These are phyloP conservation scores for Phlyctochytrium bullatum DNA, from an alignment of 192 early-diverging fungal species.

Conservation along the genomic window DNA sequence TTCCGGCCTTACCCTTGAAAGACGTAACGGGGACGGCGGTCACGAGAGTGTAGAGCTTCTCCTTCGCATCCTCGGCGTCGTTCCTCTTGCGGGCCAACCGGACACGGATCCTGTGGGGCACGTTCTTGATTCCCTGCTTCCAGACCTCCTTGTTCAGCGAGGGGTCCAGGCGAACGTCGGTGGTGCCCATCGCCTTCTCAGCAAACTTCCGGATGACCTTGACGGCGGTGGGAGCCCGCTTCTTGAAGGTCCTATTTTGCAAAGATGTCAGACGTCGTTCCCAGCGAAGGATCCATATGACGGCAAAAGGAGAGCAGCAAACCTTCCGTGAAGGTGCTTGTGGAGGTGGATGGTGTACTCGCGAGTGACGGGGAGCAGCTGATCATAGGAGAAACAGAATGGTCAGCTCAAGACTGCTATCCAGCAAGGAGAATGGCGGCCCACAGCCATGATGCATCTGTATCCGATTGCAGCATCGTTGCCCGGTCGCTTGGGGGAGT, in stretches of 20 bases:
- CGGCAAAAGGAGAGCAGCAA: slow-evolving; percentile 13
- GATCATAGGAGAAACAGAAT: not conserved
- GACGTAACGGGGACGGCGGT: slow-evolving; percentile 77
- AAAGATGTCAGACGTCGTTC: slow-evolving; percentile 4
- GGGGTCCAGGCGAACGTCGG: slow-evolving; percentile 95
- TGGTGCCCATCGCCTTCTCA: slow-evolving; percentile 89
- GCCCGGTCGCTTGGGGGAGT: not conserved
- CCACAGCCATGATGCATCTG: too few species aligned
- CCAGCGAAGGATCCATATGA: not conserved
- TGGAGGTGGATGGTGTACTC: slow-evolving; percentile 99
- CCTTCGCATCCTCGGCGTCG: slow-evolving; percentile 93
- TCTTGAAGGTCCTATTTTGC: slow-evolving; percentile 80
- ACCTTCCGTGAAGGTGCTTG: slow-evolving; percentile 84
- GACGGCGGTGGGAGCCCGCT: slow-evolving; percentile 93
- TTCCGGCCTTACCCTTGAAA: slow-evolving; percentile 79
- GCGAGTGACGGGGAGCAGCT: slow-evolving; percentile 66
- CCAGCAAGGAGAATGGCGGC: too few species aligned
- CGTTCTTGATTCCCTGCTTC: slow-evolving; percentile 89
- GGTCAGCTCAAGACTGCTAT: too few species aligned
- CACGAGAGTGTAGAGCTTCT: slow-evolving; percentile 97
- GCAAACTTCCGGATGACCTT: slow-evolving; percentile 93
- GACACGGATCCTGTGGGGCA: slow-evolving; percentile 94
- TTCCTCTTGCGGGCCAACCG: slow-evolving; percentile 94
- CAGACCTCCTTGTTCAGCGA: slow-evolving; percentile 94
- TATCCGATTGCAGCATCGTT: not conserved